A percentile compares a stretch with the other conserved stretches of the same genome.
Conservation (phyloP, 2,329 filamentous ascomycete species). For the Claviceps quebecensis region DNA sequence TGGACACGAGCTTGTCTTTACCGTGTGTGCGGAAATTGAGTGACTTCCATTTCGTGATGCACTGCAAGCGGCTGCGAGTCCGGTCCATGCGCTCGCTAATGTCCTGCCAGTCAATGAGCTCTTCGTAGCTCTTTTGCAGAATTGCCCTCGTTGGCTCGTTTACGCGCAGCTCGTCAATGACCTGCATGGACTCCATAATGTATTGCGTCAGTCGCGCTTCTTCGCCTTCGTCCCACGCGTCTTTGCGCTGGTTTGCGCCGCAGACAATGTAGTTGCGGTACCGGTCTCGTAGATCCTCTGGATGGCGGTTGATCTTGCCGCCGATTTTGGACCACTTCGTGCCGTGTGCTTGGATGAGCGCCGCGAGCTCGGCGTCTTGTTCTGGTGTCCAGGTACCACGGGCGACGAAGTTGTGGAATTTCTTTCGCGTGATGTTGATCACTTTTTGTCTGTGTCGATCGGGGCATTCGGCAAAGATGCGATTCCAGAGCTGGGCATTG, state of each 20-base stretch:
- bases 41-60: slow-evolving; percentile 50
- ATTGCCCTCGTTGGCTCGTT: slow-evolving; percentile 18
- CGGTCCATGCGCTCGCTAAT: slow-evolving; percentile 49
- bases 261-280: slow-evolving; percentile 55
- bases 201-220: slow-evolving; percentile 36
- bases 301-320: slow-evolving; percentile 46
- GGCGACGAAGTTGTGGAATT: slow-evolving; percentile 51
- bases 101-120: slow-evolving; percentile 49
- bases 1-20: slow-evolving; percentile 19
- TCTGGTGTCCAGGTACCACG: slow-evolving; percentile 30
- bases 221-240: slow-evolving; percentile 48
- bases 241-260: slow-evolving; percentile 35
- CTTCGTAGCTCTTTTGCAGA: slow-evolving; percentile 30
- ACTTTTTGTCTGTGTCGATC: slow-evolving; percentile 38
- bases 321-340: slow-evolving; percentile 50
- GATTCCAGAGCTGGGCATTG: slow-evolving; percentile 34
- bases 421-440: slow-evolving; percentile 42
- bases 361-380: slow-evolving; percentile 22
- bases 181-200: slow-evolving; percentile 37
- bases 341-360: slow-evolving; percentile 21
- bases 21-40: slow-evolving; percentile 22
- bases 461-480: slow-evolving; percentile 33
- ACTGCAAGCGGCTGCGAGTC: slow-evolving; percentile 52
- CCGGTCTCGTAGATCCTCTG: slow-evolving; percentile 54
- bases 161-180: slow-evolving; percentile 27